Conservation (phyloP, 1,284 basidiomycete species). For the Ceratobasidium sp. region DNA sequence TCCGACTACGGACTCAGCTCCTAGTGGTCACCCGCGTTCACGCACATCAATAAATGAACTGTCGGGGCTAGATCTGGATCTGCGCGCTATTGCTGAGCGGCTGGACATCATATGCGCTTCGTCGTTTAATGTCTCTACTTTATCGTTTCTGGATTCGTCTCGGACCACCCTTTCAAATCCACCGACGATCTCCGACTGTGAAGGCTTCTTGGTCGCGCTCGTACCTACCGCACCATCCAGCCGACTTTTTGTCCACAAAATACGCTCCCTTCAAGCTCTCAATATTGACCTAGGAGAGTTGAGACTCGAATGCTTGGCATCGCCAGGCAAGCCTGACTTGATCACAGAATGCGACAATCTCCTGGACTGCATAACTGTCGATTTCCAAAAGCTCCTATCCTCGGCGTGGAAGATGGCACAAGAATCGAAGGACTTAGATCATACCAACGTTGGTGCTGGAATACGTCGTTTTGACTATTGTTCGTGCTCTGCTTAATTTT, state of each 20-base stretch:
- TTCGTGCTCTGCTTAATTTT: too few relatives aligned
- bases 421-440: neutral
- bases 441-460: neutral
- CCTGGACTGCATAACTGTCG: neutral
- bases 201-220: neutral
- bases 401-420: neutral
- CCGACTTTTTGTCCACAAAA: neutral
- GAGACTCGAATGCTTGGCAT: neutral
- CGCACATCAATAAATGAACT: too few relatives aligned
- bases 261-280: neutral
- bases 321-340: neutral
- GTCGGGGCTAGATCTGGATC: too few relatives aligned
- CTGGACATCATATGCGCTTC: too few relatives aligned
- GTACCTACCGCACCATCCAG: neutral
- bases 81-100: too few relatives aligned
- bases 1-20: neutral
- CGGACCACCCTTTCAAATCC: neutral
- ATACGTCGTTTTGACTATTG: neutral
- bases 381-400: neutral
- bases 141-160: too few relatives aligned
- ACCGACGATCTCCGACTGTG: neutral
- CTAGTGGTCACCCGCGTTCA: too few relatives aligned
- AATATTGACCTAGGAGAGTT: neutral
- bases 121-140: too few relatives aligned
- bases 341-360: neutral